Percentiles rank a stretch among this genome's conserved stretches.
phyloP scores from a whole-genome alignment of 441 rosid genomes.

The Bocquillonia castaneifolia region DNA sequence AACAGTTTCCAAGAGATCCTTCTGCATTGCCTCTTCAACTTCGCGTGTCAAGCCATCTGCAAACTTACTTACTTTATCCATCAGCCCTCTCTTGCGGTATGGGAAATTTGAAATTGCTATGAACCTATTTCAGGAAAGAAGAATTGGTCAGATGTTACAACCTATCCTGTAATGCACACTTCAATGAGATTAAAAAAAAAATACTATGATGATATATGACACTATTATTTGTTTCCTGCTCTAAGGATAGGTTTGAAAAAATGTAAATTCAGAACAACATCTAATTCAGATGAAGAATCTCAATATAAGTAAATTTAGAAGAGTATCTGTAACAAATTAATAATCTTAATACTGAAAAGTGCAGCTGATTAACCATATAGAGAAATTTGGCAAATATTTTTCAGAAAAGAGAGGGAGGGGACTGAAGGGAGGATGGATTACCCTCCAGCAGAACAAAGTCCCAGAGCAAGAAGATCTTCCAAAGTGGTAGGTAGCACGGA shows the following conservation, averaged over 20 bases:
- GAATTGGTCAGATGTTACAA: constrained; percentile 13
- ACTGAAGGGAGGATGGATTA: constrained; percentile 26
- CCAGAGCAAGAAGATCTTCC: constrained; percentile 91
- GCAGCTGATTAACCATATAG: neutral
- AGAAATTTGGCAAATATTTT: neutral
- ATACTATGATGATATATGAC: no score
- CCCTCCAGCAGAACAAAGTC: constrained; percentile 97
- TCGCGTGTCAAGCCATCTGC: constrained; percentile 64
- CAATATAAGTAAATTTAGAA: neutral
- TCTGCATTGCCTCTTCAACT: constrained; percentile 83
- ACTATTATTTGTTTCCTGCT: no score
- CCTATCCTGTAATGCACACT: neutral
- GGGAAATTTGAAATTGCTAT: constrained; percentile 78
- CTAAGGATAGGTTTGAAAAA: no score
- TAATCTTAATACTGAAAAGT: neutral
- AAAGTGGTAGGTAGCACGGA: constrained; percentile 76
- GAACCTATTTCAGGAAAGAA: constrained; percentile 40
- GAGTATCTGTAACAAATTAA: neutral
- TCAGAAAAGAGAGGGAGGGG: constrained; percentile 6
- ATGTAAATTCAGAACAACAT: no score
- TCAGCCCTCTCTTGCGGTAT: constrained; percentile 50
- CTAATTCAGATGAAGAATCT: no score
- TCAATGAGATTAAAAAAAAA: neutral
- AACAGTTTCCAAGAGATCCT: constrained; percentile 57
- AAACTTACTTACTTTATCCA: constrained; percentile 58